Percentiles rank a stretch among this genome's conserved stretches.
phyloP scores from a whole-genome alignment of 805 yeast species.

The Pichia nanzhaoensis region DNA sequence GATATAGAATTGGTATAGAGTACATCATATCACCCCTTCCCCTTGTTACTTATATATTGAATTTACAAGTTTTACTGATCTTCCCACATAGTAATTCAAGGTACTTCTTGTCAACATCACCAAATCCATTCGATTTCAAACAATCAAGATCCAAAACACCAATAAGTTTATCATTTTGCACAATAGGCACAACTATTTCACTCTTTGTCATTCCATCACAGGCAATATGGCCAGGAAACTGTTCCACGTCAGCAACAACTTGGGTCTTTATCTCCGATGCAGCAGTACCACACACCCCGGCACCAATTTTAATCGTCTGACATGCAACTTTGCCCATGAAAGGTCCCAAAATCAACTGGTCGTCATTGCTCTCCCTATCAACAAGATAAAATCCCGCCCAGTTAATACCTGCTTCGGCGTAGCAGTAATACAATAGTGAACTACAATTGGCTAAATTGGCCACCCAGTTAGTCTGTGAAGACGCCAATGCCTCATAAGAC shows the following conservation, averaged over 20 bases:
- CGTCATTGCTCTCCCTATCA: constrained; percentile 28
- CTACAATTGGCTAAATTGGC: constrained; percentile 83
- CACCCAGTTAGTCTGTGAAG: constrained; percentile 74
- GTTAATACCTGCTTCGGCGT: constrained; percentile 58
- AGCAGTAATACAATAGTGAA: constrained; percentile 84
- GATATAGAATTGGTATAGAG: background rate
- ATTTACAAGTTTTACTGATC: constrained; percentile 50
- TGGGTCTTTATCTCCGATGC: constrained; percentile 57
- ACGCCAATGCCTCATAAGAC: constrained; percentile 59
- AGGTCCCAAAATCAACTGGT: constrained; percentile 73
- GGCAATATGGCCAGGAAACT: constrained; percentile 90
- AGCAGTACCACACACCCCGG: constrained; percentile 90
- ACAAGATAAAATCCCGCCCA: constrained; percentile 91
- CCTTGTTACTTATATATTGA: constrained; percentile 24
- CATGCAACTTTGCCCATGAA: constrained; percentile 97
- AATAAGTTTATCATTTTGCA: constrained; percentile 34
- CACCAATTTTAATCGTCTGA: constrained; percentile 68
- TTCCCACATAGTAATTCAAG: constrained; percentile 53
- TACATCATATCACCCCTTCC: too few species aligned
- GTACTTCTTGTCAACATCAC: constrained; percentile 47
- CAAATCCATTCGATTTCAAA: constrained; percentile 57
- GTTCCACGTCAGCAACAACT: constrained; percentile 67
- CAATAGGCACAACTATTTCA: constrained; percentile 86
- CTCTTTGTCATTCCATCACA: constrained; percentile 94
- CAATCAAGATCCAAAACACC: constrained; percentile 92